These are phyloP conservation scores for Fusarium duplospermum DNA, from an alignment of 2,329 filamentous ascomycete genomes.

Conservation along the genomic window DNA sequence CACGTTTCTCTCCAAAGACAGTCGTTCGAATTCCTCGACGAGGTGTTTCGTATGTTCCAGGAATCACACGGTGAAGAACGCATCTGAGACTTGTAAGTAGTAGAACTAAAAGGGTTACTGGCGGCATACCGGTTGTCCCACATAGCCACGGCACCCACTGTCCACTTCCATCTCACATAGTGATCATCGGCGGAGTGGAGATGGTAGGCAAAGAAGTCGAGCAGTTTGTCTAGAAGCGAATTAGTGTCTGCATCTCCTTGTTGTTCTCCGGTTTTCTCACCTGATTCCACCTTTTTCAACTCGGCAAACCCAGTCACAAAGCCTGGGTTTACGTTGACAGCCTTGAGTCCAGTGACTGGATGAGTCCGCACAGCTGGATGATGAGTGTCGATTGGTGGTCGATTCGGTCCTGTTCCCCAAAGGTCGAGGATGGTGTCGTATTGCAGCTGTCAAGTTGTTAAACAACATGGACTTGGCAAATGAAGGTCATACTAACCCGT, in stretches of 20 bases:
- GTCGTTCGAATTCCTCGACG: constrained; percentile 24
- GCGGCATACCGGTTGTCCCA: constrained; percentile 57
- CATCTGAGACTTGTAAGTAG: neutral
- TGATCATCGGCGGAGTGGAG: constrained; percentile 63
- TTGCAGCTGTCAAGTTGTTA: neutral
- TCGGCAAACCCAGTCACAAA: constrained; percentile 62
- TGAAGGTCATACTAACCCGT: neutral
- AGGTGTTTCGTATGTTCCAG: constrained; percentile 22
- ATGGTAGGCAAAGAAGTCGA: constrained; percentile 59
- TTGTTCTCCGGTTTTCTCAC: constrained; percentile 43
- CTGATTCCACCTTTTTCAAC: constrained; percentile 60
- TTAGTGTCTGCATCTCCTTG: neutral
- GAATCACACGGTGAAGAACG: constrained; percentile 27
- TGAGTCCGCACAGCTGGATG: constrained; percentile 62
- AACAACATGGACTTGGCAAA: too few species aligned
- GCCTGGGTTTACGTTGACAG: constrained; percentile 58
- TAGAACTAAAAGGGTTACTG: neutral
- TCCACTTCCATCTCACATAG: constrained; percentile 62
- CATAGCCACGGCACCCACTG: constrained; percentile 60
- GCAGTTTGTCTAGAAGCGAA: constrained; percentile 38
- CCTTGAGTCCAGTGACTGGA: constrained; percentile 59
- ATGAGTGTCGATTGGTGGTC: constrained; percentile 59
- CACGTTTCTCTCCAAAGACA: constrained; percentile 26
- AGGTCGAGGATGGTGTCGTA: constrained; percentile 26
- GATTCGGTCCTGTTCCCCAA: constrained; percentile 30